A percentile compares a stretch with the other conserved stretches of the same genome.
These are phyloP conservation scores for Zasmidium angulare DNA, from an alignment of 2,329 filamentous ascomycete genomes.

Conservation along the genomic window DNA sequence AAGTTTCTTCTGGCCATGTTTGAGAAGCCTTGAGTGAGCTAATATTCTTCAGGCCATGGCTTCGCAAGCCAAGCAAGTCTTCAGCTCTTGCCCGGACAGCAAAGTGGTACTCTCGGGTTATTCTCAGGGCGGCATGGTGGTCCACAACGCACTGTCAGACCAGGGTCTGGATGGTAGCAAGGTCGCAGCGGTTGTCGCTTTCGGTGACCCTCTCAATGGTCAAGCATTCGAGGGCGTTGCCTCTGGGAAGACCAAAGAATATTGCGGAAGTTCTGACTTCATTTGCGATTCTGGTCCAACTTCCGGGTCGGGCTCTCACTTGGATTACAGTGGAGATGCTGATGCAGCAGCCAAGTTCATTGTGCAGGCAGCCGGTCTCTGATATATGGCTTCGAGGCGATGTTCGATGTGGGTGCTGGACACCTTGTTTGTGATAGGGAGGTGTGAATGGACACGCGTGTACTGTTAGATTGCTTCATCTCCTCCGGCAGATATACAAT, in stretches of 20 bases:
- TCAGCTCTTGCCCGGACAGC: constrained; percentile 21
- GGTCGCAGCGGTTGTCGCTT: constrained; percentile 29
- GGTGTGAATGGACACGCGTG: not conserved
- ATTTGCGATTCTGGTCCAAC: constrained; percentile 23
- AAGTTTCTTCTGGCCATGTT: not conserved
- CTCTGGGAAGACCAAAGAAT: constrained; percentile 24
- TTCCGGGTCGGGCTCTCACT: constrained; percentile 22
- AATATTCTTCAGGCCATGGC: constrained; percentile 13
- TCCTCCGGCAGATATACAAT: not conserved
- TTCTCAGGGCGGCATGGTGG: constrained; percentile 22
- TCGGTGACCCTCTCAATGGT: constrained; percentile 31
- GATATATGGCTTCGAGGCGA: not conserved
- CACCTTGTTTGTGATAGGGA: not conserved
- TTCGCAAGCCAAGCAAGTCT: constrained; percentile 10
- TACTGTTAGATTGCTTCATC: not conserved
- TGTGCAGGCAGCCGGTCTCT: constrained; percentile 3
- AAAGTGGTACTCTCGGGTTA: constrained; percentile 25
- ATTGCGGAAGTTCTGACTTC: constrained; percentile 24
- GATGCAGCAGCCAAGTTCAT: constrained; percentile 27
- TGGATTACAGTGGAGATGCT: constrained; percentile 25
- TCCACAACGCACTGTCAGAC: constrained; percentile 20
- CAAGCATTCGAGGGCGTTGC: constrained; percentile 25
- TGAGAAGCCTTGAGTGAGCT: not conserved
- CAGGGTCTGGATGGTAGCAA: constrained; percentile 22
- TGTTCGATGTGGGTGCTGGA: not conserved